Base-by-base conservation (phyloP, 345 rosid species). In the Clausena lansium region DNA sequence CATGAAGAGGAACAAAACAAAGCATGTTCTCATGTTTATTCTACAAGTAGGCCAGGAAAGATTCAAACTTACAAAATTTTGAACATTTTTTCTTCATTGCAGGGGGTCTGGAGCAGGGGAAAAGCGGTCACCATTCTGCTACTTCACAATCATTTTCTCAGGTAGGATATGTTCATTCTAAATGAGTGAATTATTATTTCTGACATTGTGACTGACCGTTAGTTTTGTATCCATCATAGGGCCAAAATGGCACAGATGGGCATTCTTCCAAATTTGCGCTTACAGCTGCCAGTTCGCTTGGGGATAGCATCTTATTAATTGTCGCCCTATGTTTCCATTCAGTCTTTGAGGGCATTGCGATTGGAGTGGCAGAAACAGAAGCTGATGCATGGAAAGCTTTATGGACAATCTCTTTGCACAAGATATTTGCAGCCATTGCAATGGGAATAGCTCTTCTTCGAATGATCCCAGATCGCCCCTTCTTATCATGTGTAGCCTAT, bases 301-400 rank as follows among this genome's bases (percentile, higher is more conserved):
- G 97, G 60, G 97, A 94, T 59, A 92, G 91, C 80, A 81, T 94
- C 64, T 68, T 94, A 30, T 74, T 94, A 86, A 92, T 94, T 1
- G 72, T 86, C 1, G 97, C 98, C 10, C 81, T 94, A 78, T 94
- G 98, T 77, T 92, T 94, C 85, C 98, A 94, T 87, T 94, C 97
- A 2, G 86, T 94, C 0, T 94, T 94, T 57, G 98, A 92, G 79
- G 98, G 98, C 70, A 89, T 91, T 57, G 97, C 97, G 1, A 90
- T 89, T 5, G 95, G 97, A 60, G 89, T 94, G 32, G 91, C 93
- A 25, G 85, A 87, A 83, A 88, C 88, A 0, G 45, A 86, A 74
- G 77, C 81, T 14, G 92, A 92, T 67, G 98, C 97, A 0, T 92
- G 93, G 93, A 92, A 79, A 86, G 92, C 97, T 38, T 63, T 90